Evolutionary conservation across 208 protist genomes (phyloP).

Genomic region (Novymonas esmeraldas): DNA sequence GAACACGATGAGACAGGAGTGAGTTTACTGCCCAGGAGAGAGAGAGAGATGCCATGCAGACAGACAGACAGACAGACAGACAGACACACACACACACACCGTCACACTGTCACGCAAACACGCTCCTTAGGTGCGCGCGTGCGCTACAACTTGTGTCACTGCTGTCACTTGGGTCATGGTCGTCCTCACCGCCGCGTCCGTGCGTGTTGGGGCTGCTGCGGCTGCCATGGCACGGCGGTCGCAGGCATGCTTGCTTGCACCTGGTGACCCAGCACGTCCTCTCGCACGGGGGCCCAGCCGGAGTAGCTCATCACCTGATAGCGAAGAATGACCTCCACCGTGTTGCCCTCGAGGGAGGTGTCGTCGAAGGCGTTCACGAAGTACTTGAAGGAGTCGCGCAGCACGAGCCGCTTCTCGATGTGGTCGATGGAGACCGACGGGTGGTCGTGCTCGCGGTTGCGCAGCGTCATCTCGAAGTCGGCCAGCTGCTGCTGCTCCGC

Average conservation of each 20-base stretch:
- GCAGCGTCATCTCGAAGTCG: slow-evolving; percentile 18
- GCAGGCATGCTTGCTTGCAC: slow-evolving; percentile 11
- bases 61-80: no score
- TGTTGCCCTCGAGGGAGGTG: slow-evolving; percentile 18
- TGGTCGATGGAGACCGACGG: slow-evolving; percentile 39
- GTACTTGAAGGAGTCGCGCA: slow-evolving; percentile 69
- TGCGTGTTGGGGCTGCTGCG: neutral
- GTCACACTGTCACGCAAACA: no score
- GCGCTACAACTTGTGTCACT: neutral
- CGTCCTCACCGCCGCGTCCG: no score
- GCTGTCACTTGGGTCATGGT: neutral
- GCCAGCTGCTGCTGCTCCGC: slow-evolving; percentile 35
- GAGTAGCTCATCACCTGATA: slow-evolving; percentile 84
- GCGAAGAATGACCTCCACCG: slow-evolving; percentile 52
- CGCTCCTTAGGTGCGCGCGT: neutral
- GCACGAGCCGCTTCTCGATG: slow-evolving; percentile 32
- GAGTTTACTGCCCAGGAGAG: no score
- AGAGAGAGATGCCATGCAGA: no score
- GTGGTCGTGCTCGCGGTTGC: slow-evolving; percentile 35
- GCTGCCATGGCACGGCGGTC: neutral
- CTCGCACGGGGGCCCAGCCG: slow-evolving; percentile 60
- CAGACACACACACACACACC: no score
- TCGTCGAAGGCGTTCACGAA: slow-evolving; percentile 50
- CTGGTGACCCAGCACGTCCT: slow-evolving; percentile 31
- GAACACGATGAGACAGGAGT: no score